A percentile compares a stretch with the other conserved stretches of the same genome.
phyloP scores from a whole-genome alignment of 495 filamentous ascomycete genomes.

The Aspergillus wentii region DNA sequence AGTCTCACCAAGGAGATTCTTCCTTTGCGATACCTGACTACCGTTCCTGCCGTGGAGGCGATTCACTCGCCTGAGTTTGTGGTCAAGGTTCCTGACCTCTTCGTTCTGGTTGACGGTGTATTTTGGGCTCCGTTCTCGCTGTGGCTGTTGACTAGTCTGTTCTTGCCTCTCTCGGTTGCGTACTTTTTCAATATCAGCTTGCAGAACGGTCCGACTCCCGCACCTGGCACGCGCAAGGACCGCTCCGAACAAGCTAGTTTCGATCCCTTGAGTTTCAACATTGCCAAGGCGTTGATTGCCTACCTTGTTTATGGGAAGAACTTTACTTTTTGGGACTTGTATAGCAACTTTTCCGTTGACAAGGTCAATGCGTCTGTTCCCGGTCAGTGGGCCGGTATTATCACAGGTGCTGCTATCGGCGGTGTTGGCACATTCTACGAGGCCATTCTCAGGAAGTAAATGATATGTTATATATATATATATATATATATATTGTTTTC shows the following conservation, averaged over 20 bases:
- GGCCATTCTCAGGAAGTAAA: conserved; percentile 70
- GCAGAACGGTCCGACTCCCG: too few relatives aligned
- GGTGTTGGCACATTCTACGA: conserved; percentile 73
- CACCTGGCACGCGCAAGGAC: conserved; percentile 24
- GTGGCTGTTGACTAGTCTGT: conserved; percentile 68
- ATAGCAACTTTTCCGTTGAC: conserved; percentile 50
- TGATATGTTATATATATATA: conserved; percentile 1
- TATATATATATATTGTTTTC: conserved; percentile 10
- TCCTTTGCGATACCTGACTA: conserved; percentile 65
- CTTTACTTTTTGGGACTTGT: conserved; percentile 60
- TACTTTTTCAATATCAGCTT: conserved; percentile 85
- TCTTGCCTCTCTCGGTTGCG: conserved; percentile 64
- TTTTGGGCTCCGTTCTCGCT: conserved; percentile 83
- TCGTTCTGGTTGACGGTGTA: conserved; percentile 63
- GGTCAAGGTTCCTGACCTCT: conserved; percentile 74
- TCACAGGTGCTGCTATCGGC: conserved; percentile 68
- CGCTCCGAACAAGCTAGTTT: conserved; percentile 47
- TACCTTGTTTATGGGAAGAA: conserved; percentile 72
- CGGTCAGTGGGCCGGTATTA: conserved; percentile 63
- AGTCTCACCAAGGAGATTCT: conserved; percentile 37
- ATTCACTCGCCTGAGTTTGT: conserved; percentile 36
- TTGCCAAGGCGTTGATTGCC: conserved; percentile 74
- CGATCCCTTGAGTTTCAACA: conserved; percentile 85
- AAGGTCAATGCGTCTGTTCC: conserved; percentile 63
- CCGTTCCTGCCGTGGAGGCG: conserved; percentile 54